These are phyloP conservation scores for Hygrophoropsis aurantiaca DNA, from an alignment of 768 basidiomycete species.

Conservation along the genomic window DNA sequence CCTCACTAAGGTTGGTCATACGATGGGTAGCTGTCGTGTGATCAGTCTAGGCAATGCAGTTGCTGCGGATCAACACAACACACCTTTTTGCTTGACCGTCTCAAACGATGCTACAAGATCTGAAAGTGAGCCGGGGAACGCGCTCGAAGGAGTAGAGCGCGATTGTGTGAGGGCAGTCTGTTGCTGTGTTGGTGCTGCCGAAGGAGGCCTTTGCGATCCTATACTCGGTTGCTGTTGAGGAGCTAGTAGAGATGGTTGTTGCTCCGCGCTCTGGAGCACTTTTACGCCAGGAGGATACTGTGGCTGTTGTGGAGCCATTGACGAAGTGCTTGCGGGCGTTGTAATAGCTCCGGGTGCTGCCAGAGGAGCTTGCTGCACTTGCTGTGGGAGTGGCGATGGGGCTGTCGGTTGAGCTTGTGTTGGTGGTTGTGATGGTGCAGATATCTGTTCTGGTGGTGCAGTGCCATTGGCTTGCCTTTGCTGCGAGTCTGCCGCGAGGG, in stretches of 20 bases:
- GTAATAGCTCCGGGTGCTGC: slow-evolving; percentile 9
- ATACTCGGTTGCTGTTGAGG: slow-evolving; percentile 32
- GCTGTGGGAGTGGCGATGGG: slow-evolving; percentile 52
- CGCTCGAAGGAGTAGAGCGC: slow-evolving; percentile 41
- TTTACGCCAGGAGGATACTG: slow-evolving; percentile 75
- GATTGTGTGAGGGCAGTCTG: slow-evolving; percentile 32
- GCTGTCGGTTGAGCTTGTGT: slow-evolving; percentile 36
- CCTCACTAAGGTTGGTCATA: slow-evolving; percentile 83
- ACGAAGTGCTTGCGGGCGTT: slow-evolving; percentile 25
- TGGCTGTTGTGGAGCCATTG: slow-evolving; percentile 36
- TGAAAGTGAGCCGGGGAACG: slow-evolving; percentile 82
- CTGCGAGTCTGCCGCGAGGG: slow-evolving; percentile 32
- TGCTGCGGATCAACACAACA: slow-evolving; percentile 13
- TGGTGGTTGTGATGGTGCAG: slow-evolving; percentile 31
- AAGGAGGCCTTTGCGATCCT: slow-evolving; percentile 53
- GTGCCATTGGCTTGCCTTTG: slow-evolving; percentile 34
- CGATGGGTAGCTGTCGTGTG: slow-evolving; percentile 62
- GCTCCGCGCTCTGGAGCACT: slow-evolving; percentile 44
- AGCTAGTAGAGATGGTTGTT: slow-evolving; percentile 23
- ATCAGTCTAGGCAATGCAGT: background rate
- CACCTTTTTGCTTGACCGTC: slow-evolving; percentile 95
- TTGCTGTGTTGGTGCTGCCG: slow-evolving; percentile 47
- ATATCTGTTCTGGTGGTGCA: slow-evolving; percentile 21
- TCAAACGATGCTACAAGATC: slow-evolving; percentile 95
- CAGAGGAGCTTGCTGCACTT: slow-evolving; percentile 36